A percentile compares a stretch with the other conserved stretches of the same genome.
These are phyloP conservation scores for Trypanosoma scelopori DNA, from an alignment of 208 protist species.

Conservation along the genomic window DNA sequence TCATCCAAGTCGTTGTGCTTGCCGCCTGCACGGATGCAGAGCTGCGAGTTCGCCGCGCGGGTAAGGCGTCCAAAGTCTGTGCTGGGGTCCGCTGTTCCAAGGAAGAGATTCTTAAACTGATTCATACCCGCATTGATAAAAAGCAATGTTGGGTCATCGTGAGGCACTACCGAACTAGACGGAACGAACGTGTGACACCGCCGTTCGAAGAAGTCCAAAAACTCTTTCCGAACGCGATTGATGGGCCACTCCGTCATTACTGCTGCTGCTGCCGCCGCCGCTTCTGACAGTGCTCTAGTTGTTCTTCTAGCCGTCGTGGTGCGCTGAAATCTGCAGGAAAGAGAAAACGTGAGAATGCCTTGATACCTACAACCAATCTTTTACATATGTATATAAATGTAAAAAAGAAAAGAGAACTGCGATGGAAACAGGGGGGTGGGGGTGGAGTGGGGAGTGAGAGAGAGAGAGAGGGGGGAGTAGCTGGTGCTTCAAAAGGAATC, in stretches of 20 bases:
- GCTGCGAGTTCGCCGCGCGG: conserved; percentile 97
- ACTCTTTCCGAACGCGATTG: conserved; percentile 89
- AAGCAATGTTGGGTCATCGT: conserved; percentile 98
- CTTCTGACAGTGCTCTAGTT: conserved; percentile 1
- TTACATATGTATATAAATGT: background rate
- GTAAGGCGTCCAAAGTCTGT: conserved; percentile 92
- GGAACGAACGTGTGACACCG: conserved; percentile 90
- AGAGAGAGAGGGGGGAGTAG: too few relatives aligned
- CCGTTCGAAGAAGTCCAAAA: conserved; percentile 95
- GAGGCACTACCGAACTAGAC: conserved; percentile 94
- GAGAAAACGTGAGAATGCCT: background rate
- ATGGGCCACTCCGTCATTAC: conserved; percentile 71
- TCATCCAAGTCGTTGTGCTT: conserved; percentile 99
- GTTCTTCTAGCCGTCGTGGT: conserved; percentile 9
- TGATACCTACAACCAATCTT: too few relatives aligned
- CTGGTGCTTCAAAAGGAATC: too few relatives aligned
- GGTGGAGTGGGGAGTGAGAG: too few relatives aligned
- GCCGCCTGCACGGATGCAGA: conserved; percentile 99
- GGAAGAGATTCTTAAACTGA: conserved; percentile 98
- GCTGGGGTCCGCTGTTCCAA: conserved; percentile 94
- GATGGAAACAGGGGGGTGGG: too few relatives aligned
- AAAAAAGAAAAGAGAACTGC: conserved; percentile 3
- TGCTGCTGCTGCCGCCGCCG: conserved; percentile 12
- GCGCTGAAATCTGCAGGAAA: conserved; percentile 10
- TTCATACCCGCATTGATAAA: conserved; percentile 99